Evolutionary conservation across 768 basidiomycete species (phyloP), one percentile per base, ranked within the genome.

Genomic region (Strobilomyces dryophilus): DNA sequence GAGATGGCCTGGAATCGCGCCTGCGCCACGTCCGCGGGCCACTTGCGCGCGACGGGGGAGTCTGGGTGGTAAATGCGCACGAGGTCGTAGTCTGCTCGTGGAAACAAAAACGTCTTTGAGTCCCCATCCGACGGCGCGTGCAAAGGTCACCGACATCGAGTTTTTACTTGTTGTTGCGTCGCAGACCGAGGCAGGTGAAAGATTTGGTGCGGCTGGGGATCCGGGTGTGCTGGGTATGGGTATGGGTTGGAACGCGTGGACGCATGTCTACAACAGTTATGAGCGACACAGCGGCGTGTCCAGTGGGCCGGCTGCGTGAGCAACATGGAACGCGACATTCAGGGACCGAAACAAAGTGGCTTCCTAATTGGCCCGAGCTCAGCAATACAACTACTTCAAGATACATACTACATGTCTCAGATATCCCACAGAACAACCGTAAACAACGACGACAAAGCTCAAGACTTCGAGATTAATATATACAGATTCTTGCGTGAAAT

Each of bases 11-110:
- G 84, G 59, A 90, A 90, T 11, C 80, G 83, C 7, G 77, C 74
- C 60, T 87, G 84, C 4, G 80, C 79, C 3, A 75, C 64, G 15
- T 79, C 78, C 0, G 79, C 61, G 8, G 82, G 68, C 52, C 69
- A 68, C 4, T 64, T 64, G 5, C 76, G 73, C 20, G 72, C 72
- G 20, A 72, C 43, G 21, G 75, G 72, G 39, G 85, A 84, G 66
- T 91, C 88, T 3, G 88, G 88, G 65, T 91, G 88, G 66, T 90
- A 88, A 52, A 88, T 76, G 37, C 84, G 77, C 31, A 90, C 89
- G 42, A 91, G 86, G 57, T 89, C 88, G 62, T 82, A 88, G 67
- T 90, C 88, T 91, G 32, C 29, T 58, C 15, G 45, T 27, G 8
- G 39, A 31, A 34, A 40, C 21, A 5, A 29, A 29, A 29, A 6